Evolutionary conservation across 345 rosid genomes (phyloP), one percentile per base, ranked within the genome.

Genomic region (Populus tremula): DNA sequence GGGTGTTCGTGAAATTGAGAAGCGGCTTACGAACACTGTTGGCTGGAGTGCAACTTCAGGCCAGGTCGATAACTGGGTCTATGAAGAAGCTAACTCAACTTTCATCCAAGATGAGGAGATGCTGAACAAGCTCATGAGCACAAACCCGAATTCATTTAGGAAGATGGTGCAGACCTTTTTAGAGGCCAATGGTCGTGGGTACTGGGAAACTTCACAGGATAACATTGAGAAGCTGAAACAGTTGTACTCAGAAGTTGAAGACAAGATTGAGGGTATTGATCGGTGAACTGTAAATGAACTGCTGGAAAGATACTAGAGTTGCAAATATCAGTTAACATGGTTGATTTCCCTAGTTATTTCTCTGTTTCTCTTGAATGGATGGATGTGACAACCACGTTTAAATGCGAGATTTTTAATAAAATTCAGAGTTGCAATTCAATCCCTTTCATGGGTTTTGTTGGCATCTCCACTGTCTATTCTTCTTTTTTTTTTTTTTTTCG

Each of bases 11-110:
- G 99, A 96, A 82, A 96, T 96, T 25, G 98, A 96, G 91, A 96
- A 96, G 88, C 83, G 99, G 77, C 90, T 96, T 9, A 90, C 97
- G 4, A 93, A 96, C 71, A 96, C 97, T 0, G 99, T 96, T 5
- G 99, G 99, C 70, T 96, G 99, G 99, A 96, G 98, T 82, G 99
- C 98, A 72, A 96, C 99, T 0, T 96, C 98, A 0, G 98, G 99
- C 41, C 98, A 96, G 82, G 99, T 96, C 2, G 99, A 96, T 86
- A 93, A 96, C 79, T 93, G 98, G 98, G 99, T 93, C 0, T 92
- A 96, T 25, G 98, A 96, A 39, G 99, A 96, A 76, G 99, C 98
- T 9, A 96, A 93, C 89, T 29, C 98, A 9, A 96, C 99, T 2
- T 96, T 96, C 88, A 90, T 96, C 65, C 79, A 96, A 81, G 99